Evolutionary conservation across 1,139 yeast species (phyloP).

Genomic region (Sugiyamaella neomexicana): DNA sequence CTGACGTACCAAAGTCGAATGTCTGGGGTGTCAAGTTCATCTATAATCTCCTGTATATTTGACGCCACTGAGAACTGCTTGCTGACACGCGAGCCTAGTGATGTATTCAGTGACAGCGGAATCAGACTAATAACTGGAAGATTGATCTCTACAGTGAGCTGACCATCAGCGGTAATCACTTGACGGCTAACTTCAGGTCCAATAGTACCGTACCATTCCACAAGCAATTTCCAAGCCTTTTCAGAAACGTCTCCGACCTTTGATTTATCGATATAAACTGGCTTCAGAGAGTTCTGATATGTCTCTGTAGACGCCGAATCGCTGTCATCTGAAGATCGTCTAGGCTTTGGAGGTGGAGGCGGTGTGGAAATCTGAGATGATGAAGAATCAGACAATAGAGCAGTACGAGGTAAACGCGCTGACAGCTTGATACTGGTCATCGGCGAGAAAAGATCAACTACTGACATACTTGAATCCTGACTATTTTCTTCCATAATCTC

Average conservation of each 20-base stretch:
- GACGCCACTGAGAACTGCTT: slow-evolving; percentile 10
- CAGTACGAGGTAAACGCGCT: neutral
- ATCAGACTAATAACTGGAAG: slow-evolving; percentile 10
- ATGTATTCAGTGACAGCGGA: slow-evolving; percentile 5
- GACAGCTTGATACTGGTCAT: neutral
- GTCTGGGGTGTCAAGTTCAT: slow-evolving; percentile 5
- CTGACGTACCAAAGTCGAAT: slow-evolving; percentile 17
- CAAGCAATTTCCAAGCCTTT: slow-evolving; percentile 8
- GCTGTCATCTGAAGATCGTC: neutral
- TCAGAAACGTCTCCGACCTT: neutral
- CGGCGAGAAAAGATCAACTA: neutral
- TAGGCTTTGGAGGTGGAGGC: neutral
- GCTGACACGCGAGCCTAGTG: neutral
- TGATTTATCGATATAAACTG: neutral
- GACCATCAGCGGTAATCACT: neutral
- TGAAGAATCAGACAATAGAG: neutral
- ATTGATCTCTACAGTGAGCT: slow-evolving; percentile 12
- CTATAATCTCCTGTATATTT: slow-evolving; percentile 15
- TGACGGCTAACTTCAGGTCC: slow-evolving; percentile 12
- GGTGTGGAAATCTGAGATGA: neutral
- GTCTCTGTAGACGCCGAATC: neutral
- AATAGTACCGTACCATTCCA: slow-evolving; percentile 10
- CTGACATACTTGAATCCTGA: neutral
- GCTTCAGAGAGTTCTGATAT: neutral
- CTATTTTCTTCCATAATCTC: slow-evolving; percentile 1